Evolutionary conservation across 208 protist species (phyloP), one percentile per base, ranked within the genome.

Genomic region (Crithidia bombi): DNA sequence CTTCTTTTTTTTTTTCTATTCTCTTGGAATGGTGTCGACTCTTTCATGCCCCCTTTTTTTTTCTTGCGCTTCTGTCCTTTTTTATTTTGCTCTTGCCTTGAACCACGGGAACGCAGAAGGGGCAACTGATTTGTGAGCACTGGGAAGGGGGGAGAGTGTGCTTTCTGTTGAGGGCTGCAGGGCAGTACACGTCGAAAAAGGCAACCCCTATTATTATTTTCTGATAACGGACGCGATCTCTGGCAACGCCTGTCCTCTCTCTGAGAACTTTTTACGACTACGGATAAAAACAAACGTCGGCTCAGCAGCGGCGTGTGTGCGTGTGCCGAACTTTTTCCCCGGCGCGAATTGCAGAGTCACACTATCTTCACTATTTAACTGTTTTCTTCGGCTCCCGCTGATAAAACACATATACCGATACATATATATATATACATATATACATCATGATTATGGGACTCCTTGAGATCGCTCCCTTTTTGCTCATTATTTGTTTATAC

Each of bases 401-500:
- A n/a, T 26, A 41, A 15, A 41, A 41, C 19, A 41, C 23, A 36
- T 58, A 41, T 58, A 41, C 14, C 14, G 25, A 52, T 54, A 58
- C 5, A 43, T 35, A 17, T 26, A 26, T 23, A 41, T 65, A 41
- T 35, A 64, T 26, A 26, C 12, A 25, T 38, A n/a, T 15, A 17
- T 52, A 7, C 39, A 28, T 26, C 38, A 3, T 52, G 14, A 23
- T 6, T 51, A 5, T 47, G 43, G 17, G 1, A n/a, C n/a, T n/a
- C n/a, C n/a, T n/a, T n/a, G n/a, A n/a, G n/a, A n/a, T n/a, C n/a
- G n/a, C n/a, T n/a, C n/a, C n/a, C 2, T 25, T 47, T 51, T 25
- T 41, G 17, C 38, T 49, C 56, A 7, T 14, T 51, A 23, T 49
- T 49, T 64, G 43, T 51, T 64, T 19, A 64, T 51, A 41, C 54